Evolutionary conservation across 805 yeast species (phyloP), one percentile per base, ranked within the genome.

Genomic region (Hemisphaericaspora nanyangensis): DNA sequence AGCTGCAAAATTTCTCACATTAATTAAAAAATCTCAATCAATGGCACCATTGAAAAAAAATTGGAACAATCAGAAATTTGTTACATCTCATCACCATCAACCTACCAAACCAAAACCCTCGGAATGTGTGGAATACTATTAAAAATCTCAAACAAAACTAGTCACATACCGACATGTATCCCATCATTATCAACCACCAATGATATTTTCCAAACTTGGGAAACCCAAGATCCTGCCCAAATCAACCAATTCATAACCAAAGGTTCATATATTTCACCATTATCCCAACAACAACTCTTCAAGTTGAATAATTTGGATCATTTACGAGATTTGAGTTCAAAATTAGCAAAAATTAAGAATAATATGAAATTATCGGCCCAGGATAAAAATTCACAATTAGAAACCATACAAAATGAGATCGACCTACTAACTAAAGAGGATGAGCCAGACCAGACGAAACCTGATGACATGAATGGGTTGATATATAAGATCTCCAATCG

Each of bases 121-220:
- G 11, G 7, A 5, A 78, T 78, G 85, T 78, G 84, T 65, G 84
- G 84, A 2, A 79, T 78, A 10, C 56, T 78, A 16, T 58, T 70
- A 34, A 68, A 64, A 43, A 60, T 53, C 7, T 34, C 40, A 29
- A 13, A 2, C 28, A 25, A 22, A 16, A 17, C 33, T 12, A 13
- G 25, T 25, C 15, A 22, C 7, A 17, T 22, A 16, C 46, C 46
- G 26, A 25, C 32, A 16, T 35, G 40, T 29, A 43, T 38, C 30
- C 37, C 44, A 27, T 5, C 31, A 13, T 10, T 22, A 4, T 8
- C 24, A 8, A 17, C 15, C 7, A 12, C 31, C 6, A 13, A 25
- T 4, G 38, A 29, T 8, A 30, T 20, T 6, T 31, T 37, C 28
- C 17, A 27, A 22, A 17, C 29, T 7, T 45, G 49, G 49, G 49